phyloP scores from a whole-genome alignment of 1,284 basidiomycete species.

The Cryptococcus hybrid region DNA sequence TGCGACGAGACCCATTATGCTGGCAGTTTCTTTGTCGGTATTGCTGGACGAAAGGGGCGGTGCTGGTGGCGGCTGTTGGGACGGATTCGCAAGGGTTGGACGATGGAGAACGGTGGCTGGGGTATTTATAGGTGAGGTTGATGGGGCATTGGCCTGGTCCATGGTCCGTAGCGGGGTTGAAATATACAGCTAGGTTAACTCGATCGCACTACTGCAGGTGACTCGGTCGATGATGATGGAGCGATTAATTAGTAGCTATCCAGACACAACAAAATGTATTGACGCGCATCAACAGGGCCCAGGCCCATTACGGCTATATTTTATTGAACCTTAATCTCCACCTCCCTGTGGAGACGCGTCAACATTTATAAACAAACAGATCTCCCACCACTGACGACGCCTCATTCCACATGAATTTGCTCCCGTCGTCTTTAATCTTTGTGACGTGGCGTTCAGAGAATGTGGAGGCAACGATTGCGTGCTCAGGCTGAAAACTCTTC shows the following conservation, averaged over 20 bases:
- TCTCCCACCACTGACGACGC: too few species aligned
- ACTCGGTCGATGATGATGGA: too few species aligned
- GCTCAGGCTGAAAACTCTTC: neutral
- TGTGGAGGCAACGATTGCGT: neutral
- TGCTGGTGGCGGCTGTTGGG: neutral
- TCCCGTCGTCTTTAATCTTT: neutral
- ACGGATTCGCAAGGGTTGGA: neutral
- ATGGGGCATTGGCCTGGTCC: neutral
- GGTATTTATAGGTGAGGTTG: neutral
- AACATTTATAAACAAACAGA: too few species aligned
- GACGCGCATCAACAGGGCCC: too few species aligned
- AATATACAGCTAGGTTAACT: too few species aligned
- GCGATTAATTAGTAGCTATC: too few species aligned
- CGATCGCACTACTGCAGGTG: too few species aligned
- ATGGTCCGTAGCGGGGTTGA: too few species aligned
- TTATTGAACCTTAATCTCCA: slow-evolving; percentile 10
- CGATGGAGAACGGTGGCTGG: neutral
- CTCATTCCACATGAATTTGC: too few species aligned
- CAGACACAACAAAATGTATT: too few species aligned
- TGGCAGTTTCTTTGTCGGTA: too few species aligned
- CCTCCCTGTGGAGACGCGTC: too few species aligned
- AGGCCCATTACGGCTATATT: neutral
- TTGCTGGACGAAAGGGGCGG: neutral
- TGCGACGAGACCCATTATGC: slow-evolving; percentile 6
- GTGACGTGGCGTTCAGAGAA: neutral